Conservation (phyloP, 352 stramenopile species). For the Halophytophthora polymorphica region DNA sequence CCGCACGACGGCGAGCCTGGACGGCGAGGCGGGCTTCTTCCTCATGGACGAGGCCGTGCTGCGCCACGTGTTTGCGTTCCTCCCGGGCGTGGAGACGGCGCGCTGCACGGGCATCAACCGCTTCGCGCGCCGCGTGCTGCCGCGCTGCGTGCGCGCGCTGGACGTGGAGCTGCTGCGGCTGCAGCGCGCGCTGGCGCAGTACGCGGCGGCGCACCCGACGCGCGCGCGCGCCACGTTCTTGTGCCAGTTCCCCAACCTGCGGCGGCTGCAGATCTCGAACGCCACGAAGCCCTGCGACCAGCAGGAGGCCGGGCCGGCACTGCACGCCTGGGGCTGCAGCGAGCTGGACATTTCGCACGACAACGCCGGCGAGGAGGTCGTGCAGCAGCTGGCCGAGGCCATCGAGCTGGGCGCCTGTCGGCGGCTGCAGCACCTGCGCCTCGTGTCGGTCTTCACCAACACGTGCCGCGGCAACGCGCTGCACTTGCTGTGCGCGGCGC, state of each 20-base stretch:
- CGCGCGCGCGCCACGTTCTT: slow-evolving; percentile 37
- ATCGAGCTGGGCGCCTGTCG: slow-evolving; percentile 59
- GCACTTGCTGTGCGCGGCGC: slow-evolving; percentile 56
- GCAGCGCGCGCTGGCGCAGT: slow-evolving; percentile 34
- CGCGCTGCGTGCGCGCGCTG: slow-evolving; percentile 55
- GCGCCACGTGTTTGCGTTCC: slow-evolving; percentile 60
- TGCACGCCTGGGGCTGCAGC: slow-evolving; percentile 75
- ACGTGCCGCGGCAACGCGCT: slow-evolving; percentile 71
- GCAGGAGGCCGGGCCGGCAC: slow-evolving; percentile 41
- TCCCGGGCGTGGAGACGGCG: slow-evolving; percentile 65
- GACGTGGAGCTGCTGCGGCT: slow-evolving; percentile 53
- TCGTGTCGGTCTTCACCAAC: slow-evolving; percentile 81
- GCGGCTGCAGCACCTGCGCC: slow-evolving; percentile 48
- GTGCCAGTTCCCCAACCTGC: slow-evolving; percentile 57
- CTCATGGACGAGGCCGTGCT: slow-evolving; percentile 71
- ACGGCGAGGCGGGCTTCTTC: slow-evolving; percentile 45
- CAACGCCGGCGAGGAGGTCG: slow-evolving; percentile 65
- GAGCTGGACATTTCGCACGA: slow-evolving; percentile 78
- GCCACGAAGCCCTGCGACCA: slow-evolving; percentile 56
- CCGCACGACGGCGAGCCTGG: slow-evolving; percentile 8
- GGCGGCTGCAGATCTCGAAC: slow-evolving; percentile 54
- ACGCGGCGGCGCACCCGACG: slow-evolving; percentile 16
- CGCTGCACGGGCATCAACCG: slow-evolving; percentile 60
- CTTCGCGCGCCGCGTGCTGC: slow-evolving; percentile 54
- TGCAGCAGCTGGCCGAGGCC: slow-evolving; percentile 64